Evolutionary conservation across 495 filamentous ascomycete species (phyloP).

Genomic region (Aspergillus saccharolyticus): DNA sequence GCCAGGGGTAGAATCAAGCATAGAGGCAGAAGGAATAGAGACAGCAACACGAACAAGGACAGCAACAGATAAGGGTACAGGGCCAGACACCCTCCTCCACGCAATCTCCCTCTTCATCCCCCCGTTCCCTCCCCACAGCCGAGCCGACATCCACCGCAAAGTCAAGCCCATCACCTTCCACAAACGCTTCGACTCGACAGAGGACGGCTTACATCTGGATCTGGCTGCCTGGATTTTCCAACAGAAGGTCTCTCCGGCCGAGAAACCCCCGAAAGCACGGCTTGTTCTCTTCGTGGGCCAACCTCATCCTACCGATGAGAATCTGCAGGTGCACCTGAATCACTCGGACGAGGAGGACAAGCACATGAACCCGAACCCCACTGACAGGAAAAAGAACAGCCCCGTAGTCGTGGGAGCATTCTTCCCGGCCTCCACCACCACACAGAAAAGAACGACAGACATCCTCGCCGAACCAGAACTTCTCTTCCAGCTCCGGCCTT

Average conservation of each 20-base stretch:
- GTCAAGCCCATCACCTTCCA: neutral
- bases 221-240: too few species aligned
- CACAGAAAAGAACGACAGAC: neutral
- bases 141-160: neutral
- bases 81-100: neutral
- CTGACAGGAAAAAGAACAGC: too few species aligned
- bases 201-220: too few species aligned
- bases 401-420: slow-evolving; percentile 1
- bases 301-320: neutral
- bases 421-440: neutral
- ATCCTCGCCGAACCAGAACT: neutral
- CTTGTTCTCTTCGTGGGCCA: slow-evolving; percentile 3
- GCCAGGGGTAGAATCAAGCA: neutral
- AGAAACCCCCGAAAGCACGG: neutral
- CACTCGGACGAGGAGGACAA: neutral
- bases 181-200: neutral
- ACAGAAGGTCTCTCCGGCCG: too few species aligned
- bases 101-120: neutral
- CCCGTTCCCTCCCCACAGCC: neutral
- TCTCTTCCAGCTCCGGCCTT: slow-evolving; percentile 1
- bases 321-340: too few species aligned
- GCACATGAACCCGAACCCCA: too few species aligned
- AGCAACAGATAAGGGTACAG: too few species aligned
- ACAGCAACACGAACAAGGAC: too few species aligned
- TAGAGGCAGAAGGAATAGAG: neutral